Evolutionary conservation across 495 filamentous ascomycete genomes (phyloP), one percentile per base, ranked within the genome.

Genomic region (Neurospora intermedia): DNA sequence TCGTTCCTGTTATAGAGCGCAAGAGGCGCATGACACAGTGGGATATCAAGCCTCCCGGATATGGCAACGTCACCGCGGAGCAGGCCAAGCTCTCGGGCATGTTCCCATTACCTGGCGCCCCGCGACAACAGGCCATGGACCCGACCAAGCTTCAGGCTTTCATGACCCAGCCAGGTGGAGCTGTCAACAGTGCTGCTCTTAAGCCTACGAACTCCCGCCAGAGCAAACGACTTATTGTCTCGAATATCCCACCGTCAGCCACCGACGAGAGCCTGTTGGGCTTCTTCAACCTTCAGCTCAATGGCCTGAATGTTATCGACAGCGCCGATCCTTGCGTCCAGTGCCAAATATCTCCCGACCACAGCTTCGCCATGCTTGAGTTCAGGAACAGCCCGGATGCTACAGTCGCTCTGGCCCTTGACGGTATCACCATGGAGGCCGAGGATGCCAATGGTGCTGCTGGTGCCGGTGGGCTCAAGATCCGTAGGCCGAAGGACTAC

Each of bases 31-130:
- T 98, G 85, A 98, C 94, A 40, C 97, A 98, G 81, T 99, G 96
- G 96, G 96, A 99, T 80, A 97, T 99, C 81, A 99, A 98, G 84
- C 96, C 96, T 15, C 93, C 93, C 27, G 95, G 96, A 40, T 99
- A 99, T 78, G 96, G 98, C 82, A 97, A 97, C 83, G 96, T 99
- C 74, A 98, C 96, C 15, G 96, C 96, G 35, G 96, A 99, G 81
- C 96, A 98, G 80, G 96, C 96, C 38, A 99, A 99, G 86, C 87
- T 99, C 43, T 99, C 96, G n/a, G 93, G 93, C 83, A 97, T 98
- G 96, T 99, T 99, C 85, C 94, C 96, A 73, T 89, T 99, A 10
- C 96, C 96, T 6, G 96, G 96, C 74, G 96, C 95, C 59, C 96
- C 96, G 69, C 89, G 96, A 75, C 94, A 97, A 77, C 94, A 97